Evolutionary conservation across 2,329 filamentous ascomycete species (phyloP), one percentile per base, ranked within the genome.

Genomic region (Colletotrichum camelliae): DNA sequence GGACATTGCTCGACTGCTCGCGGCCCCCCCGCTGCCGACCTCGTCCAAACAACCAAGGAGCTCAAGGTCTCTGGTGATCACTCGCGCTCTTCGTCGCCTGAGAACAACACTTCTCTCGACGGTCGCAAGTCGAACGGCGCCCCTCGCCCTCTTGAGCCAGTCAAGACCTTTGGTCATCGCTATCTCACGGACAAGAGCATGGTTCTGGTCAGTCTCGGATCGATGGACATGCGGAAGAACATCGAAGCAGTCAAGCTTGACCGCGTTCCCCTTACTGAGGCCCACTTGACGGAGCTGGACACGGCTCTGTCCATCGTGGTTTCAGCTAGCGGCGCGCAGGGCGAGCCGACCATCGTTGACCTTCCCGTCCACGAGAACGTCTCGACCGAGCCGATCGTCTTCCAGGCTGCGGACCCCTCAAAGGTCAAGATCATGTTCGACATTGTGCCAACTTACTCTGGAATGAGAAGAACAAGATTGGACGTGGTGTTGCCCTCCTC

Each of bases 91-190:
- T 73, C 70, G 12, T 76, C 74, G 1, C 70, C 76, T 12, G 64
- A 72, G 21, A 72, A 77, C 64, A 84, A 84, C 9, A 91, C 91
- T 0, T 95, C 94, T 1, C 89, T 93, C 15, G 91, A 90, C 48
- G 90, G 91, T 61, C 87, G 91, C 66, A 88, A 87, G 39, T 93
- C 91, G 65, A 86, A 90, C 80, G 82, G 87, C 70, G 80, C 83
- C 24, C 84, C 88, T 7, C 89, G 92, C 67, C 86, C 89, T 8
- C 87, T 93, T 4, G 95, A 98, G 78, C 94, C 96, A 7, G 91
- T 98, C 78, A 98, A 98, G 85, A 95, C 95, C 1, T 99, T 98
- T 84, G 97, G 97, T 72, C 97, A 99, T 87, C 93, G 96, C 70
- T 99, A 98, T 85, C 90, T 99, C 67, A 97, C 93, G 21, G 92